Base-by-base conservation (phyloP, 108 stramenopile species). In the Craspedostauros australis region DNA sequence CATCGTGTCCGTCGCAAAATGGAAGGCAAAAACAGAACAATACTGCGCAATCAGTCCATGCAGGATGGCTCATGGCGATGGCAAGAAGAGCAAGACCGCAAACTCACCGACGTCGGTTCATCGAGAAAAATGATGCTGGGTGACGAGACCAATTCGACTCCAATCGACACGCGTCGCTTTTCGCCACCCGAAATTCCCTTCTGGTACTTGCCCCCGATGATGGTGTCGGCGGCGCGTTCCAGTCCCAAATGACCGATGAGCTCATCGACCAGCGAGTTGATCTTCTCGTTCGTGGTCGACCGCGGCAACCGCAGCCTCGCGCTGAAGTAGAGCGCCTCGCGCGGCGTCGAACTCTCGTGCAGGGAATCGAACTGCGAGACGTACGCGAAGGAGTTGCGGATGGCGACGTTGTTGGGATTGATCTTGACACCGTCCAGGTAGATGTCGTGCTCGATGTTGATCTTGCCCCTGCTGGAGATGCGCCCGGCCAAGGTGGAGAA, bases 41-140 rank as follows among this genome's bases (percentile, higher is more conserved):
- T n/a, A n/a, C n/a, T n/a, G n/a, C n/a, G n/a, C n/a, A n/a, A n/a
- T n/a, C n/a, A n/a, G n/a, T n/a, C n/a, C n/a, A n/a, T n/a, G 15
- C 18, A 48, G 50, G 23, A 20, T 52, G 15, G 59, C 54, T 5
- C 40, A 20, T 25, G 40, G 48, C 9, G 33, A 60, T 18, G 22
- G 37, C 14, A 60, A 31, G 16, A 39, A 48, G 43, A 11, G 39
- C 63, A 26, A 76, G 75, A 38, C 75, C 46, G 60, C n/a, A n/a
- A n/a, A n/a, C n/a, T n/a, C n/a, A n/a, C n/a, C n/a, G 14, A 39
- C 34, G 86, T 89, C 50, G 86, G 88, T 55, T 90, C 89, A 56
- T 95, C 94, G 18, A 95, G 64, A 43, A 75, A 75, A 4, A 79
- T 33, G 43, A 79, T 54, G 0, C 65, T 64, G 11, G 70, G 77